Evolutionary conservation across 2,329 filamentous ascomycete genomes (phyloP).

Genomic region (Sarocladiaceae sp.): DNA sequence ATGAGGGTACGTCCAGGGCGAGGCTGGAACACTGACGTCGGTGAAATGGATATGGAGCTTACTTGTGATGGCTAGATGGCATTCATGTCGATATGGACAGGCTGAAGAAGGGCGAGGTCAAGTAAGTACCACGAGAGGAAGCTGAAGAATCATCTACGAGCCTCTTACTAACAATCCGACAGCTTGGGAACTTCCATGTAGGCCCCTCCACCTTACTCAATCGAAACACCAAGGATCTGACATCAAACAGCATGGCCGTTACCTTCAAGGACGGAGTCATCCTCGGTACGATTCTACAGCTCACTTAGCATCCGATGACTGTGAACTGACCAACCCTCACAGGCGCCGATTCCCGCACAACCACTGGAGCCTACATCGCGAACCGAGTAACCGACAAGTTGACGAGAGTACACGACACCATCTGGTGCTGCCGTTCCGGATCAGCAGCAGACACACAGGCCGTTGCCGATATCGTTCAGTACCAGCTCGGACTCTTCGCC

Average conservation of each 20-base stretch:
- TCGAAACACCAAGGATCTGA: constrained; percentile 19
- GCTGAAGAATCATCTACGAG: neutral
- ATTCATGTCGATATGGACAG: constrained; percentile 99
- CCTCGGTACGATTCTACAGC: constrained; percentile 52
- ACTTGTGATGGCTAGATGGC: constrained; percentile 64
- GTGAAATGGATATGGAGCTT: neutral
- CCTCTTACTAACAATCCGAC: constrained; percentile 24
- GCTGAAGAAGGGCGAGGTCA: constrained; percentile 97
- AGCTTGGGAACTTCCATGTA: constrained; percentile 98
- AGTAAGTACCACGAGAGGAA: constrained; percentile 57
- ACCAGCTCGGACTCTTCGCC: constrained; percentile 89
- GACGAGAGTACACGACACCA: constrained; percentile 96
- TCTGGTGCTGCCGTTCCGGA: constrained; percentile 98
- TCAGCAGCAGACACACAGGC: constrained; percentile 98
- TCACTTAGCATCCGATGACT: neutral
- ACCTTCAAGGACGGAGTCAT: constrained; percentile 99
- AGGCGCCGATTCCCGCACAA: constrained; percentile 95
- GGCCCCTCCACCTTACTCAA: constrained; percentile 28
- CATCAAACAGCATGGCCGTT: constrained; percentile 77
- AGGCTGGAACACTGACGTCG: constrained; percentile 3
- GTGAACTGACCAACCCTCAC: constrained; percentile 15
- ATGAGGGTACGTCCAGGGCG: constrained; percentile 48
- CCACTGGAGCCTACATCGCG: constrained; percentile 95
- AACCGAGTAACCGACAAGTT: constrained; percentile 99
- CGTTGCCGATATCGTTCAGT: constrained; percentile 95